Evolutionary conservation across 495 filamentous ascomycete species (phyloP), one percentile per base, ranked within the genome.

Genomic region (Durotheca rogersii): DNA sequence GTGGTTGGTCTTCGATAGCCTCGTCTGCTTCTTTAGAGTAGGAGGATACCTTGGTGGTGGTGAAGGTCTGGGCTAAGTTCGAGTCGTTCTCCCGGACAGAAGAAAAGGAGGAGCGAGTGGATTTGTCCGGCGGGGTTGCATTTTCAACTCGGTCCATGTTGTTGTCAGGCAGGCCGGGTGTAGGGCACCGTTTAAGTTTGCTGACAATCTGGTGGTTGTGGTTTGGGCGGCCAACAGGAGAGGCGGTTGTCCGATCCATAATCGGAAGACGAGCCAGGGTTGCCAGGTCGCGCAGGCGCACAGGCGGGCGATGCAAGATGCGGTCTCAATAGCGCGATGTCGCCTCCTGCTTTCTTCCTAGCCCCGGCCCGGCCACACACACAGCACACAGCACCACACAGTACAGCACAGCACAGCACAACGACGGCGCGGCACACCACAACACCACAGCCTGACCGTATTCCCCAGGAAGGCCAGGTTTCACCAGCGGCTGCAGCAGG

Each of bases 11-110:
- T 44, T 71, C 72, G 52, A 77, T 60, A 21, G 67, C 70, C 38
- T 77, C 77, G 23, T 78, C 75, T 21, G 41, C 18, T 23, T 49
- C 56, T 15, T 55, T 50, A 33, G 75, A 67, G 36, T 81, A 80
- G 30, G 80, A 78, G n/a, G 77, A 79, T 48, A 81, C 67, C 58
- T 84, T 83, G 41, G 80, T 81, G 57, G 79, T 78, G 27, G 86
- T 81, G 58, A 90, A 90, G 12, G 79, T 84, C 71, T 90, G 87
- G 37, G 83, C 79, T 42, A 88, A 77, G 51, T 66, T 64, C 37
- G 66, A 65, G 51, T 75, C 70, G 54, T 67, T 69, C 61, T 81
- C 78, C 34, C 76, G 71, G 61, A 80, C 73, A 30, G 76, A 80
- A n/a, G 77, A 80, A 62, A 81, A 81, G 43, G 75, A 78, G 14